Evolutionary conservation across 129 eudicot species (phyloP), one percentile per base, ranked within the genome.

Genomic region (Deinandra increscens): DNA sequence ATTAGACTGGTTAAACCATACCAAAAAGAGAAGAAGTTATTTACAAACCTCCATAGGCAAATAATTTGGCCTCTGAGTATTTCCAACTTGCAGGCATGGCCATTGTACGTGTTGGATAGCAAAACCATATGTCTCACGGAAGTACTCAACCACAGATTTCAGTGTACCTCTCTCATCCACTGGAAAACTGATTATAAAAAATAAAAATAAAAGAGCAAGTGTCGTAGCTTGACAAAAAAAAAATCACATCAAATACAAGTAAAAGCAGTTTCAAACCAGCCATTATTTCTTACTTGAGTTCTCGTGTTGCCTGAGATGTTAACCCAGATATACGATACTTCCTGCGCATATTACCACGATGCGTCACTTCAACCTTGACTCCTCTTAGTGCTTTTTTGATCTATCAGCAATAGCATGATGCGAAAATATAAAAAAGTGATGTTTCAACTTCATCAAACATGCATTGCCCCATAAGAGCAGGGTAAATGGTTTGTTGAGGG

Each of bases 41-140:
- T 53, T 58, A 29, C 19, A 20, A 34, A 91, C 97, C 96, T 91
- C 97, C 96, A 91, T 80, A 31, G 97, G 97, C 74, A 91, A 69
- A 84, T 91, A 91, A 72, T 87, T 91, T 44, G 96, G 96, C 72
- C 90, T 88, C 81, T 81, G 87, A 69, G 84, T 85, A 78, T 91
- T 91, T 61, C 97, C 97, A 20, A 91, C 97, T 87, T 87, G 97
- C 67, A 91, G 97, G 74, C 97, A 91, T 66, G 97, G 97, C 66
- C 84, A 88, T 68, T 91, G 96, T 23, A 90, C 66, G 62, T 91
- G 82, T 72, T 83, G 90, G 74, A 91, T 91, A 7, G 82, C 83
- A 66, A 88, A 91, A 39, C 90, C 97, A 69, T 91, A 91, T 55
- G 87, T 91, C 76, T 91, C 97, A 59, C 85, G 93, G 66, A 91